Base-by-base conservation (phyloP, 1,139 yeast species). In the Sugiyamaella grinbergsii region DNA sequence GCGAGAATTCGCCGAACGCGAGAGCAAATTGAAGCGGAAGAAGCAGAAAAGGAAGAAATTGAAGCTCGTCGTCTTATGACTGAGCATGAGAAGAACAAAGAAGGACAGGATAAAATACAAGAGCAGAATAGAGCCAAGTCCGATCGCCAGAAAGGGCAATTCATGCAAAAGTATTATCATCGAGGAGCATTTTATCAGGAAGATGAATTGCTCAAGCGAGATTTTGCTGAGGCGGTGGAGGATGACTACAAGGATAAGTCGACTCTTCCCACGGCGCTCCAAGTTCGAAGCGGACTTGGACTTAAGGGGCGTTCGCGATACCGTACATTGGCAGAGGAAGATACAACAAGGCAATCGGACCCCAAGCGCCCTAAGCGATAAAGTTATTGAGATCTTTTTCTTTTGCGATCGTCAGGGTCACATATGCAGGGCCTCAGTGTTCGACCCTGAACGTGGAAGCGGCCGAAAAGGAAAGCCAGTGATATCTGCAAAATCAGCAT, bases 1-100 rank as follows among this genome's bases (percentile, higher is more conserved):
- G 58, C 58, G 13, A 65, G 85, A 34, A 60, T 71, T 46, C 59
- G 66, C 47, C 70, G 83, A n/a, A 82, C 78, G 46, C 63, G 75
- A 22, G 68, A 64, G 13, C 57, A 53, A 31, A 49, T 76, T 18
- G 73, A 64, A 32, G 67, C 61, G 22, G 66, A 63, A 20, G 80
- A 76, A 56, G 58, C 58, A 5, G 78, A 72, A 47, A 61, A 64
- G 28, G 78, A 74, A 45, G 79, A 75, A 37, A 54, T 67, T 2
- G 72, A 71, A 43, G 59, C 58, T 42, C 59, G 69, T 33, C 57
- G 69, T 20, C 56, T 58, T 22, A 57, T 65, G 62, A 62, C 64
- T 20, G 73, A 73, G 55, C 59, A 63, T 42, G 66, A 72, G 53
- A 51, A 58, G 55, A 51, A 32, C 34, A 51, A 31, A 50, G 55